These are phyloP conservation scores for Maudiozyma humilis DNA, from an alignment of 1,139 yeast genomes.

Conservation along the genomic window DNA sequence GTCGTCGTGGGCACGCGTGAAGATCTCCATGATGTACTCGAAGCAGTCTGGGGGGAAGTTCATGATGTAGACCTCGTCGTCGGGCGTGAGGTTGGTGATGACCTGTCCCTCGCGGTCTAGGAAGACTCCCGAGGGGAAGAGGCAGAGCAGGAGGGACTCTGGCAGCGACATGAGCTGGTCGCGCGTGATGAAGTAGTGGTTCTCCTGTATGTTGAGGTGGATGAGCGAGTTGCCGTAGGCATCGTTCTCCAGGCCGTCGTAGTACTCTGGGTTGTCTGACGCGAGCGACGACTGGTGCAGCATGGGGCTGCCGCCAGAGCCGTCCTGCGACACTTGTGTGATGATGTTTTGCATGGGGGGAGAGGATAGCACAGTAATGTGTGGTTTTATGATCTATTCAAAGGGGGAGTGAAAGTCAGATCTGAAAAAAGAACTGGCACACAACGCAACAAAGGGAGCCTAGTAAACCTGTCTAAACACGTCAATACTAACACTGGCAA, in stretches of 20 bases:
- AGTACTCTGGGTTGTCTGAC: constrained; percentile 41
- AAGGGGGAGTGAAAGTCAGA: no score
- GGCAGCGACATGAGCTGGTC: constrained; percentile 89
- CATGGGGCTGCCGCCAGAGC: constrained; percentile 17
- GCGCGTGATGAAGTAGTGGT: constrained; percentile 62
- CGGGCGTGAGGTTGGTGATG: constrained; percentile 67
- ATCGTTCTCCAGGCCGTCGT: constrained; percentile 35
- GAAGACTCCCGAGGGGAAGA: constrained; percentile 86
- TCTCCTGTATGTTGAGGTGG: constrained; percentile 64
- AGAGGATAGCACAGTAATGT: no score
- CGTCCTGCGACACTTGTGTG: constrained; percentile 56
- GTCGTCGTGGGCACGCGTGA: constrained; percentile 29
- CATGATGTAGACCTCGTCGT: constrained; percentile 60
- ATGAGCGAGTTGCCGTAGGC: constrained; percentile 49
- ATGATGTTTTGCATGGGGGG: constrained; percentile 40
- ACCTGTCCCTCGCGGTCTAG: constrained; percentile 66
- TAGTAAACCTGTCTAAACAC: no score
- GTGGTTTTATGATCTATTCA: no score
- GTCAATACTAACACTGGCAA: no score
- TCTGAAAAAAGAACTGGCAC: no score
- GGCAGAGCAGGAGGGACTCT: constrained; percentile 75
- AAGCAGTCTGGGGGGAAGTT: constrained; percentile 84
- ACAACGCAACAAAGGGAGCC: no score
- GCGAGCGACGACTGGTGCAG: constrained; percentile 48
- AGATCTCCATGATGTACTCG: constrained; percentile 66